Base-by-base conservation (phyloP, 805 yeast species). In the Candida dajiaensis region DNA sequence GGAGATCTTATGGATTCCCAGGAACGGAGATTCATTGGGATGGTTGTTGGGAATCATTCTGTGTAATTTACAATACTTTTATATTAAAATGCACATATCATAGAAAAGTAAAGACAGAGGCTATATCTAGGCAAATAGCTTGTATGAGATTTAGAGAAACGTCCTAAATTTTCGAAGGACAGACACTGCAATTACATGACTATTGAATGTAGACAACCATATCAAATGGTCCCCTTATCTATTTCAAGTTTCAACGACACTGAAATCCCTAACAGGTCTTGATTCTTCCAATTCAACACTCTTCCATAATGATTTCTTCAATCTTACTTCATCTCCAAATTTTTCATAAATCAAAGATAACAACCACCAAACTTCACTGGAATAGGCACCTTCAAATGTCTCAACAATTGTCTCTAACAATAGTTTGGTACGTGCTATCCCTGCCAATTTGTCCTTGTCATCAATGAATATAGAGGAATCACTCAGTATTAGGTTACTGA, bases 331-430 rank as follows among this genome's bases (percentile, higher is more conserved):
- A 49, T 82, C 85, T 40, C 76, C 80, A 42, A 76, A 65, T 22
- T 59, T 67, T 51, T 82, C 89, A 59, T 84, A 84, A 20, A 85
- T 73, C 52, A 72, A 64, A 2, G 88, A 77, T 47, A 86, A 67
- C 46, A 75, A 74, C 76, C 79, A 83, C 85, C 90, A 84, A 12
- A 83, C 71, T 61, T 88, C 96, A 8, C 80, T 66, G 12, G 68
- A 63, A 44, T 61, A 57, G 16, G 72, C 61, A 11, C 78, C 80
- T 15, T 71, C 70, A n/a, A 66, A 59, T 2, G 67, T 63, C 12
- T 62, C 61, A 3, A 66, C 56, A 22, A 64, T 57, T 3, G 60
- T 57, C 50, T 73, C 77, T 21, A 75, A 53, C 19, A 73, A 51
- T 15, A 69, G 52, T 60, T 69, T 57, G 13, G 57, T 56, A 20